Evolutionary conservation across 441 rosid genomes (phyloP).

Genomic region (Manihot esculenta): DNA sequence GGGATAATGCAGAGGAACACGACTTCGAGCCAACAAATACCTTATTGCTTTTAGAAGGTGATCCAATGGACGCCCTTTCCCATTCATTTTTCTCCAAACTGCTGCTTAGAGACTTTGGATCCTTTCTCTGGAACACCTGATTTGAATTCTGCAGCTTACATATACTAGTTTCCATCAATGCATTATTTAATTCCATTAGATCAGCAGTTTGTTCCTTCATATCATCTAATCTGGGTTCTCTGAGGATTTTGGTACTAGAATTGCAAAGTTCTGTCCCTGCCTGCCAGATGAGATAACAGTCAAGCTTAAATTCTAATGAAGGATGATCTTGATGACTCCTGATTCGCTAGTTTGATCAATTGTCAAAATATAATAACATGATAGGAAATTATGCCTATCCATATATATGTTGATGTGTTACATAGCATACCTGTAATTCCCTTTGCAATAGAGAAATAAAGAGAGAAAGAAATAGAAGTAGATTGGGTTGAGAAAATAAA

Average conservation of each 20-base stretch:
- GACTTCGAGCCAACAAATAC: slow-evolving; percentile 27
- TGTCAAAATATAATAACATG: slow-evolving; percentile 8
- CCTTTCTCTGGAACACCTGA: slow-evolving; percentile 24
- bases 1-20: too few species aligned
- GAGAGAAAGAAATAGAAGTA: too few species aligned
- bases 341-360: slow-evolving; percentile 5
- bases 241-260: slow-evolving; percentile 29
- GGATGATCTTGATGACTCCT: not conserved
- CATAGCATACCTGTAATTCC: too few species aligned
- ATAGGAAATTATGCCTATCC: not conserved
- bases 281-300: slow-evolving; percentile 28
- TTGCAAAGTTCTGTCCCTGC: slow-evolving; percentile 28
- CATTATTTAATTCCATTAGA: slow-evolving; percentile 29
- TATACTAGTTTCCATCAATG: slow-evolving; percentile 25
- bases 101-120: slow-evolving; percentile 24
- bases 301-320: not conserved
- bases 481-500: too few species aligned
- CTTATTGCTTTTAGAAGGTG: slow-evolving; percentile 37
- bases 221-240: slow-evolving; percentile 41
- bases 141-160: slow-evolving; percentile 29
- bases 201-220: slow-evolving; percentile 27
- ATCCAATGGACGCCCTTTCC: slow-evolving; percentile 24
- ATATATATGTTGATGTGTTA: not conserved
- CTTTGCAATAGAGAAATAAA: too few species aligned
- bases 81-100: slow-evolving; percentile 27